These are phyloP conservation scores for Euptelea pleiosperma DNA, from an alignment of 164 flowering plant species.

Conservation along the genomic window DNA sequence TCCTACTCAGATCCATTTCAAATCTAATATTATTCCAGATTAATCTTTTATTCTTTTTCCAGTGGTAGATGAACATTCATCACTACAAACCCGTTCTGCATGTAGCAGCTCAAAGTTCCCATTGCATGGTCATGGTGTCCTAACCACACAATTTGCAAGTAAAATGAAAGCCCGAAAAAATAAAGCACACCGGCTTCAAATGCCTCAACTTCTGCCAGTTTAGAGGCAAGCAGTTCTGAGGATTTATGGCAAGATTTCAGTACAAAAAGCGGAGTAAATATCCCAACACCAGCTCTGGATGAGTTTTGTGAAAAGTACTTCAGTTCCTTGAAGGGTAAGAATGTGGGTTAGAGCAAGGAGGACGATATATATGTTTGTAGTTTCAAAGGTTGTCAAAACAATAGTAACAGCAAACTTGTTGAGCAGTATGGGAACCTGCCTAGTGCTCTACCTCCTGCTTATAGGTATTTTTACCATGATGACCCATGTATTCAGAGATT, in stretches of 20 bases:
- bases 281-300: slow-evolving; percentile 78
- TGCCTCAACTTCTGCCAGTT: slow-evolving; percentile 28
- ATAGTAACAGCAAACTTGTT: slow-evolving; percentile 8
- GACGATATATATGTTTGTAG: not conserved
- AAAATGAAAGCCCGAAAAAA: slow-evolving; percentile 19
- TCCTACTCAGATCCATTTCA: no score
- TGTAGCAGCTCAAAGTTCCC: slow-evolving; percentile 72
- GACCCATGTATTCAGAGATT: slow-evolving; percentile 67
- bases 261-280: slow-evolving; percentile 27
- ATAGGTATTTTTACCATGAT: slow-evolving; percentile 60
- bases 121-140: slow-evolving; percentile 34
- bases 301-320: slow-evolving; percentile 70
- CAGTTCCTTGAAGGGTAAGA: slow-evolving; percentile 31
- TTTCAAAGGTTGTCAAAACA: slow-evolving; percentile 8
- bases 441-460: slow-evolving; percentile 53
- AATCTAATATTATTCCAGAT: not conserved
- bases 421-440: slow-evolving; percentile 15
- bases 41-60: not conserved
- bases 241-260: slow-evolving; percentile 66
- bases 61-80: slow-evolving; percentile 25
- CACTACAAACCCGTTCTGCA: slow-evolving; percentile 30
- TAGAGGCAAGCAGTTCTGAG: slow-evolving; percentile 23
- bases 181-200: slow-evolving; percentile 28
- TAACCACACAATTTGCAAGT: slow-evolving; percentile 34
- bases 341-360: slow-evolving; percentile 12